Evolutionary conservation across 306 rosid species (phyloP).

Genomic region (Ochetophila trinervis): DNA sequence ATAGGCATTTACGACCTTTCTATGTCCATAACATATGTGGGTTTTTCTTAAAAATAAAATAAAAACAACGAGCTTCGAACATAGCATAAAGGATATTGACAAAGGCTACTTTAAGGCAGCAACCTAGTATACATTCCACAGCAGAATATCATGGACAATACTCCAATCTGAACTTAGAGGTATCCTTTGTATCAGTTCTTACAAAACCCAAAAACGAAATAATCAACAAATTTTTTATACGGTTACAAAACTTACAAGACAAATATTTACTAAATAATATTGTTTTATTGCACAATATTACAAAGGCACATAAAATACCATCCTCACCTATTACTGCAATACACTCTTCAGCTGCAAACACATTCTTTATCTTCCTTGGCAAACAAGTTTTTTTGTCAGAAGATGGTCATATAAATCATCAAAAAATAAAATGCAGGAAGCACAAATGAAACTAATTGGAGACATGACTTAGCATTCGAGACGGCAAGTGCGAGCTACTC

Average conservation of each 20-base stretch:
- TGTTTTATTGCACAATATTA: slow-evolving; percentile 6
- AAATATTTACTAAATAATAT: not conserved
- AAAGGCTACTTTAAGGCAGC: not conserved
- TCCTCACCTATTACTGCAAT: slow-evolving; percentile 3
- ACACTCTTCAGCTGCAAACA: not conserved
- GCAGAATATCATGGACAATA: not conserved
- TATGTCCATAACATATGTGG: no score
- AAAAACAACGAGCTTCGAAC: not conserved
- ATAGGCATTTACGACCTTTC: no score
- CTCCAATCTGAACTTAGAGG: not conserved
- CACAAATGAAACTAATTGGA: slow-evolving; percentile 22
- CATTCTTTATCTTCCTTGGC: not conserved
- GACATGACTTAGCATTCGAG: slow-evolving; percentile 26
- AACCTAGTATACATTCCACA: not conserved
- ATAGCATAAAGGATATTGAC: not conserved
- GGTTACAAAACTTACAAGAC: not conserved
- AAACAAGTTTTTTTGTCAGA: slow-evolving; percentile 13
- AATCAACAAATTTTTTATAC: slow-evolving; percentile 1
- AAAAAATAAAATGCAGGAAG: slow-evolving; percentile 15
- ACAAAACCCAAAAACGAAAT: not conserved
- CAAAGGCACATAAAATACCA: slow-evolving; percentile 10
- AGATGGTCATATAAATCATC: slow-evolving; percentile 20
- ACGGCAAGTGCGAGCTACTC: slow-evolving; percentile 31
- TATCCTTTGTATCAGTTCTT: not conserved
- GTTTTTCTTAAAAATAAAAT: no score